Evolutionary conservation across 495 filamentous ascomycete species (phyloP).

Genomic region (Neurospora africana): DNA sequence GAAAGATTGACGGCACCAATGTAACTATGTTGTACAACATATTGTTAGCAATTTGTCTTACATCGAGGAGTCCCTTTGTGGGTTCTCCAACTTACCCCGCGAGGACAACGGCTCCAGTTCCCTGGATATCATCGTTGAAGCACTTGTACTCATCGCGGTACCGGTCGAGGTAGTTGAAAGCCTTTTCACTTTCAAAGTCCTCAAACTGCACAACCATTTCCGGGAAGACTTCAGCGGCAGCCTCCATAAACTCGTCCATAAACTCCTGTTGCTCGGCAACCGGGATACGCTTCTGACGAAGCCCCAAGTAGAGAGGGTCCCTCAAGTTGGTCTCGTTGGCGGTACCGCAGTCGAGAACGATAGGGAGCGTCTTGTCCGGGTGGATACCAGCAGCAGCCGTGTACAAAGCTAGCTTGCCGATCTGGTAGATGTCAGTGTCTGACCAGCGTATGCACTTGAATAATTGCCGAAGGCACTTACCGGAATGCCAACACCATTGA

Average conservation of each 20-base stretch:
- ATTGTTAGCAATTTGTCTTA: conserved; percentile 6
- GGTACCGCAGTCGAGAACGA: conserved; percentile 87
- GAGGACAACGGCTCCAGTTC: conserved; percentile 90
- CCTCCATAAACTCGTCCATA: conserved; percentile 94
- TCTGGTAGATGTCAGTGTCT: conserved; percentile 27
- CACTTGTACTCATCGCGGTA: conserved; percentile 82
- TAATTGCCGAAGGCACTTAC: conserved; percentile 42
- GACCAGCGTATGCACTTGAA: neutral
- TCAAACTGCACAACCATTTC: conserved; percentile 96
- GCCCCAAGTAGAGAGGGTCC: conserved; percentile 91
- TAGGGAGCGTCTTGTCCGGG: conserved; percentile 80
- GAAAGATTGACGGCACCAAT: conserved; percentile 91
- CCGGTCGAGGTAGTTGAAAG: conserved; percentile 84
- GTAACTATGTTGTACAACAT: conserved; percentile 36
- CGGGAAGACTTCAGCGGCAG: conserved; percentile 76
- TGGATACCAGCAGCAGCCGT: conserved; percentile 94
- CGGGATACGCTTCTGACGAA: conserved; percentile 68
- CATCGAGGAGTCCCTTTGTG: neutral
- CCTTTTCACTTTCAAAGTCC: conserved; percentile 88
- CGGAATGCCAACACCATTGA: conserved; percentile 97
- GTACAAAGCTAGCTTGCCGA: conserved; percentile 86
- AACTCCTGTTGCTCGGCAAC: conserved; percentile 82
- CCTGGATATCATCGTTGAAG: conserved; percentile 99
- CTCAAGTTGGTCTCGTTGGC: conserved; percentile 77
- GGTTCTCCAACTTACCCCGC: conserved; percentile 47